Evolutionary conservation across 2,329 filamentous ascomycete species (phyloP), one percentile per base, ranked within the genome.

Genomic region (Malbranchea zuffiana): DNA sequence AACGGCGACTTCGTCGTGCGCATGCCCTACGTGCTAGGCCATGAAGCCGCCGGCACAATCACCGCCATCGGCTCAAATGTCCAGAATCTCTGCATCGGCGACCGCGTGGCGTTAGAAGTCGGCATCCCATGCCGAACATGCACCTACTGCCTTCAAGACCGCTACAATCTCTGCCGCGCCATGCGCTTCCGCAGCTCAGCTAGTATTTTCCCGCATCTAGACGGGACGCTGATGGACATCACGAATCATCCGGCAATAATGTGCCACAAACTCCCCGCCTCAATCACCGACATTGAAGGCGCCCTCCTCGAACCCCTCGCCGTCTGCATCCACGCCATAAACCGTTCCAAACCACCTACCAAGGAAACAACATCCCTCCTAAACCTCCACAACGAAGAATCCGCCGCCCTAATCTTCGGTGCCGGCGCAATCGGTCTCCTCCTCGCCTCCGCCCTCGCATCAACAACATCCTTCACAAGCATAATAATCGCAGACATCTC

Each of bases 21-120:
- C 53, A 75, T 83, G 47, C 86, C 86, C 44, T 80, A 93, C 69
- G 79, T 85, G 10, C 75, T 93, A 0, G 78, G 78, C 48, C 78
- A 82, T 56, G 78, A 82, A 56, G 81, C 86, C 3, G 73, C 84
- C 6, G 87, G 86, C 41, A 80, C 82, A 18, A 70, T 96, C 26
- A 75, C 85, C 37, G 72, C 74, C 30, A 67, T 83, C 26, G 86
- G 85, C 13, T 56, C 70, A 1, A 65, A 65, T 8, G 80, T 85
- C 4, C 38, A 13, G 12, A 25, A 62, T 60, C 20, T 73, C 44
- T 65, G 73, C 47, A 55, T 70, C 7, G 87, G 87, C 40, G 87
- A 95, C 63, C 78, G 82, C 50, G 80, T 95, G 13, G 86, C 88
- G n/a, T 68, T 96, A 27, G 88, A 96, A 68, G 88, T 92, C 10